Evolutionary conservation across 192 early-diverging fungal genomes (phyloP).

Genomic region (Rhizoclosmatium sp.): DNA sequence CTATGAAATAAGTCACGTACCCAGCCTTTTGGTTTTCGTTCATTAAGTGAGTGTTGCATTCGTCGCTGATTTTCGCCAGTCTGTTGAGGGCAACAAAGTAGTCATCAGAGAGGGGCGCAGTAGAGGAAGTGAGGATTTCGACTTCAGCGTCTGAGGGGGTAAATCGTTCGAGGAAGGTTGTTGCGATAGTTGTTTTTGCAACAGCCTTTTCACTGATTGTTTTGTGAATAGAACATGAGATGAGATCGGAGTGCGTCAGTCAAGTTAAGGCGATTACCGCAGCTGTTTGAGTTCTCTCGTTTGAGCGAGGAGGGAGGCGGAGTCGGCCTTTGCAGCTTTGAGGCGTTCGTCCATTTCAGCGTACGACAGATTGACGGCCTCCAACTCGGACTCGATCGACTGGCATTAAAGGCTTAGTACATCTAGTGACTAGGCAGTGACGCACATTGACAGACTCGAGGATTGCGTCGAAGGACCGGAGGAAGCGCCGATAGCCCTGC

Average conservation of each 20-base stretch:
- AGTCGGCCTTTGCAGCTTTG: slow-evolving; percentile 62
- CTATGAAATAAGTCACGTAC: slow-evolving; percentile 41
- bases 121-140: slow-evolving; percentile 60
- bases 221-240: neutral
- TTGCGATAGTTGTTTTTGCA: slow-evolving; percentile 63
- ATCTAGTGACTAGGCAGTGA: neutral
- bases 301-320: slow-evolving; percentile 69
- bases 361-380: slow-evolving; percentile 65
- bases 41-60: slow-evolving; percentile 77
- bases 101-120: slow-evolving; percentile 54
- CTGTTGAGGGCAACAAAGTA: slow-evolving; percentile 79
- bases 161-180: slow-evolving; percentile 75
- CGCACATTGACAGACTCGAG: slow-evolving; percentile 42
- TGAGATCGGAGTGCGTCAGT: neutral
- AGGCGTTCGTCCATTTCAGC: slow-evolving; percentile 68
- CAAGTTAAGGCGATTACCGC: slow-evolving; percentile 52
- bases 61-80: slow-evolving; percentile 73
- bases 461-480: slow-evolving; percentile 64
- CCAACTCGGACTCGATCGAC: slow-evolving; percentile 65
- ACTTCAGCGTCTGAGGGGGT: slow-evolving; percentile 76
- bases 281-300: slow-evolving; percentile 67
- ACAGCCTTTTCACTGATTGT: slow-evolving; percentile 57
- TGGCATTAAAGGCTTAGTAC: neutral
- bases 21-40: slow-evolving; percentile 80
- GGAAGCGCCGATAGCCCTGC: slow-evolving; percentile 15